Base-by-base conservation (phyloP, 495 filamentous ascomycete species). In the Aspergillus wentii region DNA sequence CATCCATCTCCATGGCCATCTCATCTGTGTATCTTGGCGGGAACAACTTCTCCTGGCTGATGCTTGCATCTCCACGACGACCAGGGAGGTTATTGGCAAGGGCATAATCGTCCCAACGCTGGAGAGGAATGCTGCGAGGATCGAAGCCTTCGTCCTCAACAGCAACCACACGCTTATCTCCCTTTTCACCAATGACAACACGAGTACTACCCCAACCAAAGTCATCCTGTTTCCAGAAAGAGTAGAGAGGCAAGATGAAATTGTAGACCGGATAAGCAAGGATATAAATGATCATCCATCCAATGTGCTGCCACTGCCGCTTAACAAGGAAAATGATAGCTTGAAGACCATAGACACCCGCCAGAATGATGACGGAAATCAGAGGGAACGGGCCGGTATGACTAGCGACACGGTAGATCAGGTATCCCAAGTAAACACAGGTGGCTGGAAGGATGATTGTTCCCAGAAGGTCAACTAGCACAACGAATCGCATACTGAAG, bases 241-340 rank as follows among this genome's bases (percentile, higher is more conserved):
- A 94, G 69, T 96, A 98, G 49, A 98, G 64, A 1, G 92, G 92
- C 5, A 98, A 76, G 38, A 95, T 55, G 53, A 98, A 89, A 11
- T 82, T 90, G 68, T 89, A 95, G 49, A 98, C 83, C 0, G 94
- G 94, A 72, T 85, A 95, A 1, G 92, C 94, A 6, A 89, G 49
- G 45, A 98, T 74, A 61, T 98, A 98, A 53, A 98, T 97, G 52
- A 97, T 83, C 88, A 98, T 96, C 92, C 92, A 98, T 31, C 92
- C 92, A 28, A 98, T 72, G 54, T 95, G 88, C 59, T 98, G 88
- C 92, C 92, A 98, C 62, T 97, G 86, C 9, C 94, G 76, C 61
- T 90, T 94, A 46, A 97, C 64, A 48, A 97, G 88, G 71, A 98
- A 98, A 49, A 98, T 92, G 19, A 96, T 64, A 2, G 88, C 89